Base-by-base conservation (phyloP, 306 rosid genomes). In the Herpetospermum pedunculosum region DNA sequence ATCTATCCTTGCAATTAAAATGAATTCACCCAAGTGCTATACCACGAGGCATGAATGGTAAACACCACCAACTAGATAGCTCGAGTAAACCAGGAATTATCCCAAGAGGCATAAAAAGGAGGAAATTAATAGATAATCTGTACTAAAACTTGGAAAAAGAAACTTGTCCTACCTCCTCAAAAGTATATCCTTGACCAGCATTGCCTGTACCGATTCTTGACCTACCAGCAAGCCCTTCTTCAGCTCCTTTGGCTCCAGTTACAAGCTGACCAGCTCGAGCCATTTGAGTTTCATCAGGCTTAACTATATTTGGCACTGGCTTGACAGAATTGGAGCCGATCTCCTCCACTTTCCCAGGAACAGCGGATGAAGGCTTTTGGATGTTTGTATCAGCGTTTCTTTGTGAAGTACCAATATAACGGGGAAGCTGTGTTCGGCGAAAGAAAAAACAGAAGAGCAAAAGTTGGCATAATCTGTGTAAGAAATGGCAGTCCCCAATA, bases 111-210 rank as follows among this genome's bases (percentile, higher is more conserved):
- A 32, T 9, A 48, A 71, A 47, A 71, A 12, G 18, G 44, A 71
- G 29, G 19, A 29, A 71, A 71, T 16, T 8, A 47, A 41, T 21
- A 41, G n/a, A 70, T 25, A 7, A 15, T 35, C 4, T 63, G 70
- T 63, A 37, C 1, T n/a, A 48, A 49, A 54, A 73, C 23, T 37
- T 26, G n/a, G 37, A 25, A 52, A 15, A 35, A 73, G 53, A 8
- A 69, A 41, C 52, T 43, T 44, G 1, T 34, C 15, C 50, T 84
- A 91, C 99, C 97, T 94, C 99, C 75, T 94, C 99, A 79, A 87
- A 94, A 12, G 92, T 94, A 79, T 94, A 94, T 80, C 99, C 99
- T 85, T 94, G 99, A 73, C 97, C 99, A 75, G 99, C 97, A 88
- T 94, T 94, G 75, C 99, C 99, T 81, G 85, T 76, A 53, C 99